Conservation (phyloP, 2,329 filamentous ascomycete genomes). For the Calonectria multiphialidica region DNA sequence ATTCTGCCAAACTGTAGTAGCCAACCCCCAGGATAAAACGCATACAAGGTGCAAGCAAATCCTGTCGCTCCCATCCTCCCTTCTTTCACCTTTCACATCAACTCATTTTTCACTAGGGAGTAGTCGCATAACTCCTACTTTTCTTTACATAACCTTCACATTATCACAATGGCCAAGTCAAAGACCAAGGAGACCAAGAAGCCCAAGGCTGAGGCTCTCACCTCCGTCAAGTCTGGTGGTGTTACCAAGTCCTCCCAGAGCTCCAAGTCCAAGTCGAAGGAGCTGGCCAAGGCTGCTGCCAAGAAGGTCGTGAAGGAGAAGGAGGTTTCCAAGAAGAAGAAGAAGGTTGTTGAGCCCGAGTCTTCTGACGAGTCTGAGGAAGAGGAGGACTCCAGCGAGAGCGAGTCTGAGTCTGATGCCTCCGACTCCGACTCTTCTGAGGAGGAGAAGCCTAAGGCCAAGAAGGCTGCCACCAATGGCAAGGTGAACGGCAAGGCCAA, state of each 20-base stretch:
- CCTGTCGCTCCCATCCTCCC: slow-evolving; percentile 32
- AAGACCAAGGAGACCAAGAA: slow-evolving; percentile 70
- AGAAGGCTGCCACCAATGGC: slow-evolving; percentile 43
- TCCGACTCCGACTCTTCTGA: slow-evolving; percentile 53
- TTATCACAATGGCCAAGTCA: slow-evolving; percentile 72
- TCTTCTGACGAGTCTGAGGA: slow-evolving; percentile 50
- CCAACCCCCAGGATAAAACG: slow-evolving; percentile 41
- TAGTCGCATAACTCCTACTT: slow-evolving; percentile 25
- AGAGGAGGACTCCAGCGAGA: slow-evolving; percentile 44
- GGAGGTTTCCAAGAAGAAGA: slow-evolving; percentile 62
- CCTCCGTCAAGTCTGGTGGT: slow-evolving; percentile 75
- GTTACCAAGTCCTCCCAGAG: slow-evolving; percentile 76
- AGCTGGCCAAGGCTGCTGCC: slow-evolving; percentile 71
- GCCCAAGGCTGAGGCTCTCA: slow-evolving; percentile 65
- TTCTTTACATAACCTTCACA: slow-evolving; percentile 29
- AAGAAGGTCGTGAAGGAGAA: slow-evolving; percentile 61
- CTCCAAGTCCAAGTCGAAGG: slow-evolving; percentile 76
- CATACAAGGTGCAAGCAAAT: slow-evolving; percentile 27
- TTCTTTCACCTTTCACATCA: slow-evolving; percentile 31
- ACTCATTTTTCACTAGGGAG: slow-evolving; percentile 13
- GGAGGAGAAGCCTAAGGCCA: slow-evolving; percentile 48
- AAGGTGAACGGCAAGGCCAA: slow-evolving; percentile 43
- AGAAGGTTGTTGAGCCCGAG: slow-evolving; percentile 59
- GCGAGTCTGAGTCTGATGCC: slow-evolving; percentile 23
- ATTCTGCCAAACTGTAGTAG: slow-evolving; percentile 34